These are phyloP conservation scores for Fusarium dlaminii DNA, from an alignment of 2,329 filamentous ascomycete genomes.

Conservation along the genomic window DNA sequence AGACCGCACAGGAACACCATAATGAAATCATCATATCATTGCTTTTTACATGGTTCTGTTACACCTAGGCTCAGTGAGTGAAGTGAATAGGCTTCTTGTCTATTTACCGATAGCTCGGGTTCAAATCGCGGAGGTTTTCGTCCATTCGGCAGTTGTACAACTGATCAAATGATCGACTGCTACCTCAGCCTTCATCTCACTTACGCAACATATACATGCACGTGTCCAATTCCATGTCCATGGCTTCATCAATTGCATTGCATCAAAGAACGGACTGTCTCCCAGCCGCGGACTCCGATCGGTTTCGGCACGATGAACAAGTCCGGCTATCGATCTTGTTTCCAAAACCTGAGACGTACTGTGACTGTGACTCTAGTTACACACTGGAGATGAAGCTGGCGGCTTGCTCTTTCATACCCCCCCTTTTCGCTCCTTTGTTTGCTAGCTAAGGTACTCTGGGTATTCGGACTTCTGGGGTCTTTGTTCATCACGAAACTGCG, in stretches of 20 bases:
- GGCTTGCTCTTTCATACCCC: not conserved
- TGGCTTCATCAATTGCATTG: not conserved
- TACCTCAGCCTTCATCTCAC: not conserved
- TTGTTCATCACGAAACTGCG: constrained; percentile 13
- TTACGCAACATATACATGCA: constrained; percentile 15
- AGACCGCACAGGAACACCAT: not conserved
- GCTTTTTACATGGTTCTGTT: not conserved
- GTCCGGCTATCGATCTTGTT: constrained; percentile 32
- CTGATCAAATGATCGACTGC: constrained; percentile 20
- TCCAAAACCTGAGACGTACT: constrained; percentile 7
- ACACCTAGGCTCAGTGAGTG: not conserved
- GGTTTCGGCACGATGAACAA: constrained; percentile 40
- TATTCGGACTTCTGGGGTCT: not conserved
- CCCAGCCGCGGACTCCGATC: constrained; percentile 38
- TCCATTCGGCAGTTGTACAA: constrained; percentile 24
- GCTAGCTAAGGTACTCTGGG: not conserved
- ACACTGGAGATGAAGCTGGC: not conserved
- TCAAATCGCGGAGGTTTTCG: constrained; percentile 20
- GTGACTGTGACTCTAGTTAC: not conserved
- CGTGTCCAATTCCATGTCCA: not conserved
- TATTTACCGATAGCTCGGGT: constrained; percentile 28
- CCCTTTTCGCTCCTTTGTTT: not conserved
- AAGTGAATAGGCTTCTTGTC: not conserved
- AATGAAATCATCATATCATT: constrained; percentile 18
- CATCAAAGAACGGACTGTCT: constrained; percentile 5